phyloP scores from a whole-genome alignment of 2,329 filamentous ascomycete genomes.

The Aureobasidium subglaciale region DNA sequence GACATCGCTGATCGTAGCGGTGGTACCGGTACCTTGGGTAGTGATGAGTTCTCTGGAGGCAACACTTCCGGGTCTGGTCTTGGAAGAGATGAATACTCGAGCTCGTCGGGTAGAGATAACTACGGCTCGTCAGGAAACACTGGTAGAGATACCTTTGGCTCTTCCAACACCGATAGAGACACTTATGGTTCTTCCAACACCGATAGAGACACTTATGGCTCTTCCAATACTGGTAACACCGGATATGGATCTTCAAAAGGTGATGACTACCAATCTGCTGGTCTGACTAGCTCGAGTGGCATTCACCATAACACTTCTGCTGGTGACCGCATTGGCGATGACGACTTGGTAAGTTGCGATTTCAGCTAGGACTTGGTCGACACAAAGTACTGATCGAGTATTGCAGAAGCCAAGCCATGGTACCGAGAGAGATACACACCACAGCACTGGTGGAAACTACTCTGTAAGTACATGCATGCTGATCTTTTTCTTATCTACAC shows the following conservation, averaged over 20 bases:
- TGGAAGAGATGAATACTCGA: conserved; percentile 14
- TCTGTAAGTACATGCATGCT: not conserved
- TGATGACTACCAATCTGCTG: not conserved
- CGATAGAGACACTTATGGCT: not conserved
- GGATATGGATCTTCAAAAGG: conserved; percentile 21
- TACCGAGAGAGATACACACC: not conserved
- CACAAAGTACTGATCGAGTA: too few species aligned
- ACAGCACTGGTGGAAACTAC: conserved; percentile 8
- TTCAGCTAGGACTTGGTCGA: too few species aligned
- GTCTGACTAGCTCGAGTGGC: not conserved
- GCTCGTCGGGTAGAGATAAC: conserved; percentile 13
- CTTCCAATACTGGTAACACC: conserved; percentile 6
- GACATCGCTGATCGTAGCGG: not conserved
- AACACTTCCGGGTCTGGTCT: conserved; percentile 18
- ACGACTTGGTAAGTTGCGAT: too few species aligned
- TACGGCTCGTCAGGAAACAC: conserved; percentile 22
- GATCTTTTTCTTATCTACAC: not conserved
- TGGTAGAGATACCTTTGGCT: conserved; percentile 17
- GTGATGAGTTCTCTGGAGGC: conserved; percentile 3
- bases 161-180: conserved; percentile 20
- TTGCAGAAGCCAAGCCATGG: not conserved
- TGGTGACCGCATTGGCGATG: not conserved
- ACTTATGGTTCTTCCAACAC: not conserved
- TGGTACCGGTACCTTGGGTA: not conserved
- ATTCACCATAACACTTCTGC: not conserved